These are phyloP conservation scores for Colletotrichum sp. DNA, from an alignment of 2,329 filamentous ascomycete species.

Conservation along the genomic window DNA sequence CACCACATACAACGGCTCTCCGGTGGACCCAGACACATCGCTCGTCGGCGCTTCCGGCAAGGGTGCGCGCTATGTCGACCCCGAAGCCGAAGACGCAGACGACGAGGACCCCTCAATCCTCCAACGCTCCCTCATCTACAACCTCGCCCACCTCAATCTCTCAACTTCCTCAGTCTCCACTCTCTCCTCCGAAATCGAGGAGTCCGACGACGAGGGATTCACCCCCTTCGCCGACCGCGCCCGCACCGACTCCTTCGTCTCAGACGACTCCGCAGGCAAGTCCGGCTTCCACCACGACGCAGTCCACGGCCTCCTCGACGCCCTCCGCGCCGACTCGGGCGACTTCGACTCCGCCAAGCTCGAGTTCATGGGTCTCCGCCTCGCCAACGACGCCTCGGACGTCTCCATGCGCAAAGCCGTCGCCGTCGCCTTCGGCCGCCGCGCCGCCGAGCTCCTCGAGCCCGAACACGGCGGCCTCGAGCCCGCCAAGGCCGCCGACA, in stretches of 20 bases:
- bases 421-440: constrained; percentile 82
- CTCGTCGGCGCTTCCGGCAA: constrained; percentile 56
- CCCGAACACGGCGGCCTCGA: constrained; percentile 58
- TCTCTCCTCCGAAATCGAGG: constrained; percentile 68
- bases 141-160: constrained; percentile 55
- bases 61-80: constrained; percentile 52
- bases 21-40: constrained; percentile 43
- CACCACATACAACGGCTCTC: constrained; percentile 39
- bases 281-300: constrained; percentile 84
- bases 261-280: constrained; percentile 68
- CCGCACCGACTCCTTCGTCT: constrained; percentile 74
- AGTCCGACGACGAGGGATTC: constrained; percentile 68
- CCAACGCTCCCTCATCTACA: constrained; percentile 62
- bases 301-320: constrained; percentile 84
- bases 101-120: constrained; percentile 54
- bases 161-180: constrained; percentile 62
- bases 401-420: constrained; percentile 87
- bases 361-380: constrained; percentile 91
- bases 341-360: constrained; percentile 85
- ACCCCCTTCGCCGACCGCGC: constrained; percentile 58
- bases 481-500: constrained; percentile 67
- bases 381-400: constrained; percentile 89
- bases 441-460: constrained; percentile 71
- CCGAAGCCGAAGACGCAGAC: constrained; percentile 54
- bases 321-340: constrained; percentile 73